A percentile compares a stretch with the other conserved stretches of the same genome.
phyloP scores from a whole-genome alignment of 1,284 basidiomycete species.

The Moesziomyces antarcticus region DNA sequence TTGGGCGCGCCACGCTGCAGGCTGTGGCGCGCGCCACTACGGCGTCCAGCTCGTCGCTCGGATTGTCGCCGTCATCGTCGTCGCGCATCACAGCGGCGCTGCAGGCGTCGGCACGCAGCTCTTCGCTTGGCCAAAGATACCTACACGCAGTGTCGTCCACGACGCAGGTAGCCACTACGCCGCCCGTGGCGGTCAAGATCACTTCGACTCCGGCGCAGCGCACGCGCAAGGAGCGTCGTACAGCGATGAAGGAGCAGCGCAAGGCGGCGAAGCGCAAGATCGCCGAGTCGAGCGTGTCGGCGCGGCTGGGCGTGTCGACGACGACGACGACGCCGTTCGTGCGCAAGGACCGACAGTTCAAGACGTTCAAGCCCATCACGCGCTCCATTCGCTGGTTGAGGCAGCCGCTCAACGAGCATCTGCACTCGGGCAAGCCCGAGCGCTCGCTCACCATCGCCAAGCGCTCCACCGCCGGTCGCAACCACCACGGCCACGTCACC shows the following conservation, averaged over 20 bases:
- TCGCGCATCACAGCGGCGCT: conserved; percentile 26
- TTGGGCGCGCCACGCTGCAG: conserved; percentile 32
- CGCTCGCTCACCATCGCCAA: conserved; percentile 82
- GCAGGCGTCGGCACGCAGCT: conserved; percentile 11
- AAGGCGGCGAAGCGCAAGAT: conserved; percentile 43
- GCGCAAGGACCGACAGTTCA: conserved; percentile 72
- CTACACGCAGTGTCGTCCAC: conserved; percentile 31
- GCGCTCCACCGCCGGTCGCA: conserved; percentile 87
- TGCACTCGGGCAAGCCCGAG: conserved; percentile 85
- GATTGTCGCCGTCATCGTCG: conserved; percentile 15
- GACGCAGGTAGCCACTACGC: conserved; percentile 13
- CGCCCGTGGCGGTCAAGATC: not conserved
- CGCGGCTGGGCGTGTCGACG: conserved; percentile 56
- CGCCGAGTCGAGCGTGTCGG: conserved; percentile 53
- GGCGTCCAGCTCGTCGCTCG: conserved; percentile 20
- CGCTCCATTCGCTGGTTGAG: conserved; percentile 87
- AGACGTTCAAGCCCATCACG: conserved; percentile 88
- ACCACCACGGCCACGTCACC: conserved; percentile 83
- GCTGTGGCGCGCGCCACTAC: conserved; percentile 23
- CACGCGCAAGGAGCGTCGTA: conserved; percentile 55
- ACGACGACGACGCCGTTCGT: conserved; percentile 59
- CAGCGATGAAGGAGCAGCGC: conserved; percentile 50
- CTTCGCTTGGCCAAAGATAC: conserved; percentile 3
- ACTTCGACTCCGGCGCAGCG: conserved; percentile 2
- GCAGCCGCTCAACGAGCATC: conserved; percentile 81